These are phyloP conservation scores for Clarireedia paspali DNA, from an alignment of 2,329 filamentous ascomycete species.

Conservation along the genomic window DNA sequence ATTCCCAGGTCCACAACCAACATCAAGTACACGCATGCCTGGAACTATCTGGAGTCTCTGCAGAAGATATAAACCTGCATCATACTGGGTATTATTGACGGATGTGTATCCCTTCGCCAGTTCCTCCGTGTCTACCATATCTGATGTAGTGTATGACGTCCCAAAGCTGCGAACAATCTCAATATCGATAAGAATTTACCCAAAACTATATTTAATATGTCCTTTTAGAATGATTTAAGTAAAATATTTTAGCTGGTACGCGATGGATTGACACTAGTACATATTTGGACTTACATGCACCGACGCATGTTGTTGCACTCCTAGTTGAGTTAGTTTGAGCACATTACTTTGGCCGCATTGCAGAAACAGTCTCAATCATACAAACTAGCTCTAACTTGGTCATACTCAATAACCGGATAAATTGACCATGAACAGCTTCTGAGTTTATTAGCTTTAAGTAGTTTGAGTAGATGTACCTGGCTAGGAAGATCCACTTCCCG, in stretches of 20 bases:
- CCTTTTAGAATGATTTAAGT: neutral
- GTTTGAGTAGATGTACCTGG: no score
- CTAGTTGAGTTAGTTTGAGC: neutral
- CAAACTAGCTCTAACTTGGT: no score
- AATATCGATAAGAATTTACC: no score
- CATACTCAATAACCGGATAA: no score
- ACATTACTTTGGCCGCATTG: neutral
- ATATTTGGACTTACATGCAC: neutral
- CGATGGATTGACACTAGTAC: neutral
- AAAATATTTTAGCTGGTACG: neutral
- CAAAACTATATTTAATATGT: no score
- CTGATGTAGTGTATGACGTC: neutral
- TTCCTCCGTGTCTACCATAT: constrained; percentile 12
- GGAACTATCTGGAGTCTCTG: neutral
- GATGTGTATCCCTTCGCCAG: constrained; percentile 12
- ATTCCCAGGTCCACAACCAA: constrained; percentile 31
- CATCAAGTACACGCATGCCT: constrained; percentile 24
- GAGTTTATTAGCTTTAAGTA: no score
- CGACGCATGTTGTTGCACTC: neutral
- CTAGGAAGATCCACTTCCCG: no score
- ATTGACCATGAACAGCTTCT: no score
- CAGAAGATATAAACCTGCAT: constrained; percentile 10
- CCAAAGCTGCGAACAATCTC: no score
- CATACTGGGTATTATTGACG: constrained; percentile 9
- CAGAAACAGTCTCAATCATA: no score